Evolutionary conservation across 148 eudicot species (phyloP).

Genomic region (Vaccinium darrowii): DNA sequence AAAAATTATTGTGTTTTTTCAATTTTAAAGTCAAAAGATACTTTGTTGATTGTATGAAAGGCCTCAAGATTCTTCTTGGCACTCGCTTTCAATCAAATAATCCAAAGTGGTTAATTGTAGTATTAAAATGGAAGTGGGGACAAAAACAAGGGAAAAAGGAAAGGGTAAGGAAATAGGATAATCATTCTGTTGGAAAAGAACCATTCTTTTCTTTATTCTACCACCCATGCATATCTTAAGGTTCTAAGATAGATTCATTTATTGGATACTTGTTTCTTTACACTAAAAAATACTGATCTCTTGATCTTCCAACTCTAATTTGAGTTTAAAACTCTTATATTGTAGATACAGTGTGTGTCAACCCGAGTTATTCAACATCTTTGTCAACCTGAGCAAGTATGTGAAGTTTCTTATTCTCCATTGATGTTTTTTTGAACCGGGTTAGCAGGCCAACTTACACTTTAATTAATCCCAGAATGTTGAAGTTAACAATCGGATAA

Average conservation of each 20-base stretch:
- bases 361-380: background rate
- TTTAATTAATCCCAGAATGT: no score
- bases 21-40: constrained; percentile 1
- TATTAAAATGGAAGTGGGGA: background rate
- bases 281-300: background rate
- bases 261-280: background rate
- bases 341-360: background rate
- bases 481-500: no score
- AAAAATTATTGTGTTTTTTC: background rate
- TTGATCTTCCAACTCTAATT: background rate
- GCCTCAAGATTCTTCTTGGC: constrained; percentile 4
- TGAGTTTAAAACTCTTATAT: background rate
- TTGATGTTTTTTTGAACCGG: no score
- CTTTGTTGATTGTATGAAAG: background rate
- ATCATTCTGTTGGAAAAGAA: background rate
- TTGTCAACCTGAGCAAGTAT: background rate
- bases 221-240: background rate
- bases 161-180: background rate
- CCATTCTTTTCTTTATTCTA: background rate
- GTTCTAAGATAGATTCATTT: background rate
- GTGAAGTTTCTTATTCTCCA: background rate
- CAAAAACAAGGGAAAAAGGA: background rate
- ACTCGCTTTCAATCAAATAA: background rate
- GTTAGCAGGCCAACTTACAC: no score
- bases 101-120: background rate